Evolutionary conservation across 2,329 filamentous ascomycete species (phyloP).

Genomic region (Pseudogymnoascus sp.): DNA sequence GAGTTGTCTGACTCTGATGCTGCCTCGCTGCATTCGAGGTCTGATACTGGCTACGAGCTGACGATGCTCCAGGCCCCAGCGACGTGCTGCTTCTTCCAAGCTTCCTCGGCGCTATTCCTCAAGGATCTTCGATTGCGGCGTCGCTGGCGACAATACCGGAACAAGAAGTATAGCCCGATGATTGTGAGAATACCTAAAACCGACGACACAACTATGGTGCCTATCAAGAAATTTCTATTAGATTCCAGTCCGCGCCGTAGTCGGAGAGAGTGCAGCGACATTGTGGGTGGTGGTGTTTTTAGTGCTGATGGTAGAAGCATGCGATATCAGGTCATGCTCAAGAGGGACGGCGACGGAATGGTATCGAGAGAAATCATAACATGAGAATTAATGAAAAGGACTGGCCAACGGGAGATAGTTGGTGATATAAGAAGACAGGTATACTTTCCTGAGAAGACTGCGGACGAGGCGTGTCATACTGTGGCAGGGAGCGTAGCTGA

Average conservation of each 20-base stretch:
- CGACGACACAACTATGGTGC: neutral
- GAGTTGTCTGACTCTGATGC: neutral
- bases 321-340: neutral
- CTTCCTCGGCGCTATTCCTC: neutral
- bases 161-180: neutral
- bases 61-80: neutral
- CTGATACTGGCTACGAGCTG: neutral
- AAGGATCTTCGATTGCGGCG: neutral
- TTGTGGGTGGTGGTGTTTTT: neutral
- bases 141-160: neutral
- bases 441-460: neutral
- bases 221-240: neutral
- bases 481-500: neutral
- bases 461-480: neutral
- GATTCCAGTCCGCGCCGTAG: neutral
- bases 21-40: neutral
- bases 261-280: neutral
- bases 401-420: neutral
- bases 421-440: neutral
- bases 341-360: neutral
- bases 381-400: neutral
- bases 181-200: neutral
- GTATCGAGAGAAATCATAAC: neutral
- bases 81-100: neutral
- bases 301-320: neutral